phyloP scores from a whole-genome alignment of 305 asterid species.

The Solanum aculeatissimum region DNA sequence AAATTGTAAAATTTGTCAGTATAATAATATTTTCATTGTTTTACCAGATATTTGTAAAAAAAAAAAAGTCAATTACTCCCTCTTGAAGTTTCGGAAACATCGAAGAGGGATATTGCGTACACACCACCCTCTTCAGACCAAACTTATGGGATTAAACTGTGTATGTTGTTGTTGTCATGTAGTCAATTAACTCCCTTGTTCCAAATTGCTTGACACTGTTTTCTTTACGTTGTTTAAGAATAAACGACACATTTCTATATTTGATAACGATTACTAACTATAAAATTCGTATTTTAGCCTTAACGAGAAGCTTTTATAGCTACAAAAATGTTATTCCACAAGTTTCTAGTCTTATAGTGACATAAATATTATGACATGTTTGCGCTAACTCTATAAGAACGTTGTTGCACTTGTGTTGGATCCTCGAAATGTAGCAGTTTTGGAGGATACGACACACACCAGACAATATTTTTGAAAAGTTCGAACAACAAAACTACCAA shows the following conservation, averaged over 20 bases:
- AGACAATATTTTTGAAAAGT: background rate
- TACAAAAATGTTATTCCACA: background rate
- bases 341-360: background rate
- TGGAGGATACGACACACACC: background rate
- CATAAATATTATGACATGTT: background rate
- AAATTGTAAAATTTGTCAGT: background rate
- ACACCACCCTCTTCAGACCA: background rate
- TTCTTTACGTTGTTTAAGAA: background rate
- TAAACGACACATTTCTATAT: background rate
- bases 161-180: background rate
- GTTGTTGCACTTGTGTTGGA: background rate
- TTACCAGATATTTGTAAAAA: background rate
- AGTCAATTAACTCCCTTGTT: background rate
- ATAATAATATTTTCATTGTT: background rate
- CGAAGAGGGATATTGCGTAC: fast-evolving
- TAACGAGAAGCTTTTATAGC: background rate
- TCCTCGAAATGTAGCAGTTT: background rate
- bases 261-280: background rate
- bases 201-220: background rate
- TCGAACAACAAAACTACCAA: background rate
- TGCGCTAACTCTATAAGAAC: background rate
- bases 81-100: background rate
- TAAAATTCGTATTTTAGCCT: background rate
- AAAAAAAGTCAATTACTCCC: background rate
- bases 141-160: background rate